Percentiles rank a stretch among this genome's conserved stretches.
These are phyloP conservation scores for Trichoderma sp. DNA, from an alignment of 2,329 filamentous ascomycete genomes.

Conservation along the genomic window DNA sequence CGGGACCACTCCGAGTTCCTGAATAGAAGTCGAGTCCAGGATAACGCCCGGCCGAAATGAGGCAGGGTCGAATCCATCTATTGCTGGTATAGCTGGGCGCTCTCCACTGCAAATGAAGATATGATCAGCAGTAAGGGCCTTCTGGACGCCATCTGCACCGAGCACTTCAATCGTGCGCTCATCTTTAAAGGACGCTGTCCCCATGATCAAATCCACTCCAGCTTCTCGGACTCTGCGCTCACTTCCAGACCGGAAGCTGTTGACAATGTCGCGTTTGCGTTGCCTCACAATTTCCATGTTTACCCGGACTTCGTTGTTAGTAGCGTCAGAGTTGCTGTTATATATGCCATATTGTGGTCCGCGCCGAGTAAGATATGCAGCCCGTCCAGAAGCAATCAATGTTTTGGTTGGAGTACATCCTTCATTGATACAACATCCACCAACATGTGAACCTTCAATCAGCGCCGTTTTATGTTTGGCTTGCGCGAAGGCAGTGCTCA, in stretches of 20 bases:
- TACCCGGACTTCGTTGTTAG: conserved; percentile 35
- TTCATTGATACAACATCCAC: conserved; percentile 57
- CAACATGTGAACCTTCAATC: conserved; percentile 51
- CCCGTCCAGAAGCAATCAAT: conserved; percentile 54
- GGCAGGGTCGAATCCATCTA: conserved; percentile 39
- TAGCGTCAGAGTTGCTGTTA: conserved; percentile 23
- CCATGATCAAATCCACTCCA: conserved; percentile 49
- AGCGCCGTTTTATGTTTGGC: conserved; percentile 48
- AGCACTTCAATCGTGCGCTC: conserved; percentile 42
- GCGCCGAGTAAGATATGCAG: conserved; percentile 48
- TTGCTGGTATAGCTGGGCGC: conserved; percentile 41
- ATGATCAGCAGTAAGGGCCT: conserved; percentile 40
- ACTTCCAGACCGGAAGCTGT: conserved; percentile 50
- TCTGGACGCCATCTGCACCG: conserved; percentile 36
- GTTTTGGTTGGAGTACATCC: conserved; percentile 61
- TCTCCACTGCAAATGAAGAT: conserved; percentile 53
- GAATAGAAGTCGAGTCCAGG: conserved; percentile 50
- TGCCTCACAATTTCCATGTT: conserved; percentile 53
- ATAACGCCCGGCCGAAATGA: conserved; percentile 30
- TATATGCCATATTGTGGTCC: conserved; percentile 50
- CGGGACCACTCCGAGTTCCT: conserved; percentile 48
- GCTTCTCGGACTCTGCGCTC: conserved; percentile 44
- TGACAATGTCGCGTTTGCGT: conserved; percentile 56
- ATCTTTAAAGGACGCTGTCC: conserved; percentile 47
- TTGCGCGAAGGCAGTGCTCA: conserved; percentile 50